phyloP scores from a whole-genome alignment of 352 stramenopile species.

The Hyaloperonospora arabidopsidis region DNA sequence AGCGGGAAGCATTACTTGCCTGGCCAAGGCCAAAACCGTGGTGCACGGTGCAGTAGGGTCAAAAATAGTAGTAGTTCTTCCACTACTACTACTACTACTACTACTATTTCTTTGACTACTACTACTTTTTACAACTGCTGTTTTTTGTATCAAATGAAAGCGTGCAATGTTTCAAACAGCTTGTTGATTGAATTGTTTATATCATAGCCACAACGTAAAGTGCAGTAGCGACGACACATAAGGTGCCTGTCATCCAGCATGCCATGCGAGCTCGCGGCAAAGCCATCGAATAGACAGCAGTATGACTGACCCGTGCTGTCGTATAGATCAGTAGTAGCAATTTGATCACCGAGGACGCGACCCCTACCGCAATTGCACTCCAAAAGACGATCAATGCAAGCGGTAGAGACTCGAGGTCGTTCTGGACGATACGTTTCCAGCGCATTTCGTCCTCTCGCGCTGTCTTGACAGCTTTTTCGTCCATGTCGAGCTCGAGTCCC shows the following conservation, averaged over 20 bases:
- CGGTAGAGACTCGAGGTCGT: constrained; percentile 55
- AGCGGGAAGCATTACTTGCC: constrained; percentile 31
- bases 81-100: too few species aligned
- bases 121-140: too few species aligned
- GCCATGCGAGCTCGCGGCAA: constrained; percentile 27
- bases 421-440: constrained; percentile 52
- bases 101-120: too few species aligned
- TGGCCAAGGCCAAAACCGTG: constrained; percentile 16
- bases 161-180: too few species aligned
- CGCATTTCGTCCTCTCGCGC: constrained; percentile 32
- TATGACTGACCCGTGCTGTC: constrained; percentile 31
- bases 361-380: constrained; percentile 29
- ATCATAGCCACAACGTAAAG: background rate
- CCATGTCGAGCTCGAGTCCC: constrained; percentile 19
- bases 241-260: constrained; percentile 24
- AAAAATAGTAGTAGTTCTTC: background rate
- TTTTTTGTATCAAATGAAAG: too few species aligned
- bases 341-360: constrained; percentile 27
- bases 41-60: constrained; percentile 21
- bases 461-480: constrained; percentile 25
- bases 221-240: constrained; percentile 22
- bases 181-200: background rate
- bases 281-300: constrained; percentile 32
- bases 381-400: constrained; percentile 44
- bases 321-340: constrained; percentile 38